Evolutionary conservation across 176 grass and related monocot species (phyloP).

Genomic region (Triticum monococcum): DNA sequence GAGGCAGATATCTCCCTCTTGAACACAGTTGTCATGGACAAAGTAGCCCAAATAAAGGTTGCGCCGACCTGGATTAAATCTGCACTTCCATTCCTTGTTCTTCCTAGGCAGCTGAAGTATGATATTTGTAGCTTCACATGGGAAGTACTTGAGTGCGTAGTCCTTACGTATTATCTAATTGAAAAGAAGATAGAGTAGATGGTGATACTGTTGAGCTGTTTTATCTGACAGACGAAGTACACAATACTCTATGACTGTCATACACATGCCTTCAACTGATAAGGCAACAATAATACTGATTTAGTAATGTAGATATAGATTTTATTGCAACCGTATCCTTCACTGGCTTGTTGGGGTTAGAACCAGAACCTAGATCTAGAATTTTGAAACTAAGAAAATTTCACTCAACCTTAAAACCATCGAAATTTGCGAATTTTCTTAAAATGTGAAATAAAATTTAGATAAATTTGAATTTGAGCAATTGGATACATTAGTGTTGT

Average conservation of each 20-base stretch:
- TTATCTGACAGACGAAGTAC: not conserved
- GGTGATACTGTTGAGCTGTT: not conserved
- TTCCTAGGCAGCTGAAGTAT: not conserved
- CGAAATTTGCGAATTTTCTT: too few relatives aligned
- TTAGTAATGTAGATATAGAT: not conserved
- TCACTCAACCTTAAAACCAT: too few relatives aligned
- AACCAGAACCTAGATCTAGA: too few relatives aligned
- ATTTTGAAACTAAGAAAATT: too few relatives aligned
- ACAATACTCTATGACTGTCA: not conserved
- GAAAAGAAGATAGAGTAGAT: not conserved
- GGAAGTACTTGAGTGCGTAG: not conserved
- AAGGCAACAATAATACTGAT: too few relatives aligned
- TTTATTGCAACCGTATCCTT: not conserved
- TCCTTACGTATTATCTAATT: not conserved
- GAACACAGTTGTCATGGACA: not conserved
- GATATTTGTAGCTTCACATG: not conserved
- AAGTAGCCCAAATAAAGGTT: not conserved
- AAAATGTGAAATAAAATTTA: too few relatives aligned
- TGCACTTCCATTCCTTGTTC: not conserved
- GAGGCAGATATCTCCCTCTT: not conserved
- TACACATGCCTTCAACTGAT: not conserved
- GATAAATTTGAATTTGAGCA: too few relatives aligned
- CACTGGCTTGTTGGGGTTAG: too few relatives aligned
- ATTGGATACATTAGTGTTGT: too few relatives aligned
- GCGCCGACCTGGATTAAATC: not conserved